These are phyloP conservation scores for Helianthus annuus DNA, from an alignment of 129 eudicot species.

Conservation along the genomic window DNA sequence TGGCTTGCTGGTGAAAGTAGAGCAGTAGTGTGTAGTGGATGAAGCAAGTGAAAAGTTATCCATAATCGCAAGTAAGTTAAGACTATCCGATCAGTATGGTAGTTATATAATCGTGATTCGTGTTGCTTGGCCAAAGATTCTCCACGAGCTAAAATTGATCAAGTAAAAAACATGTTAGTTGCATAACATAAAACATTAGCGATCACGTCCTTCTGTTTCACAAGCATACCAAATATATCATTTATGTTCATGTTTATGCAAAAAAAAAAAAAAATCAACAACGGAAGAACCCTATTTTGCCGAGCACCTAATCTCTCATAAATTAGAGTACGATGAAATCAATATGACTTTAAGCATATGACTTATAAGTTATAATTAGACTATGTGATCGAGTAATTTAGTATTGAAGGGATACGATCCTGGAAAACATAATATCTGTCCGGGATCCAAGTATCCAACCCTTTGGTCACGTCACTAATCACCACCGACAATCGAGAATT, in stretches of 20 bases:
- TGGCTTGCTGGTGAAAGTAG: conserved; percentile 42
- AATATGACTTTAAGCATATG: not conserved
- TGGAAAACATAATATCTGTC: too few species aligned
- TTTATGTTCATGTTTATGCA: not conserved
- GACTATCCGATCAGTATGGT: not conserved
- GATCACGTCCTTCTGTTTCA: not conserved
- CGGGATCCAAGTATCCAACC: not conserved
- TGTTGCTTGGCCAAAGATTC: not conserved
- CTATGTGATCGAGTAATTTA: not conserved
- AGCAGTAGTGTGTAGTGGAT: conserved; percentile 49
- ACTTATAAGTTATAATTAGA: too few species aligned
- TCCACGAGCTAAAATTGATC: not conserved
- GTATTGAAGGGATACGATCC: not conserved
- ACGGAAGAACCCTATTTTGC: not conserved
- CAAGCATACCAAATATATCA: not conserved
- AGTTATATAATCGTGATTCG: not conserved
- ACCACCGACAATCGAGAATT: too few species aligned
- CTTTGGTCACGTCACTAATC: not conserved
- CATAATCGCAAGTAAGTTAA: conserved; percentile 31
- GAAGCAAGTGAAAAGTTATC: conserved; percentile 61
- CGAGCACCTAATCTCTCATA: not conserved
- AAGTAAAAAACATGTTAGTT: conserved; percentile 4
- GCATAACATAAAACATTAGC: not conserved
- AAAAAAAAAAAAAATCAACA: not conserved
- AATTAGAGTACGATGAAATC: not conserved